These are phyloP conservation scores for Firmiana major DNA, from an alignment of 345 rosid species.

Conservation along the genomic window DNA sequence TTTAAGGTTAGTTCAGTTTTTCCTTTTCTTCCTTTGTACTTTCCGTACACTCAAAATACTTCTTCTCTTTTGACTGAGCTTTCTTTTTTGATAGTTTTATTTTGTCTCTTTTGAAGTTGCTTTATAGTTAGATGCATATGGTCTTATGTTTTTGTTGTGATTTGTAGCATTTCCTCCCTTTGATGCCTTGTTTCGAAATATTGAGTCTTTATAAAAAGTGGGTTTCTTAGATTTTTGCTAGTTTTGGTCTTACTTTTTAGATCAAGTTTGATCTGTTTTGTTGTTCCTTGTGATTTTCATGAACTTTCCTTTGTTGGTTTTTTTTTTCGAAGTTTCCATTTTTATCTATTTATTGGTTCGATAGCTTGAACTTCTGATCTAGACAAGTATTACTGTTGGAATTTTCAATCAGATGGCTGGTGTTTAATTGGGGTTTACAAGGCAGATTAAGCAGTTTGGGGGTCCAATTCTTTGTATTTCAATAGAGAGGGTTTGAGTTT, in stretches of 20 bases:
- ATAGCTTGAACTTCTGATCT: conserved; percentile 10
- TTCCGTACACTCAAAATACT: neutral
- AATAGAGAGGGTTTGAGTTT: neutral
- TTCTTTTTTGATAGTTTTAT: neutral
- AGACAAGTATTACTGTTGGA: conserved; percentile 2
- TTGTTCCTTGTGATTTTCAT: neutral
- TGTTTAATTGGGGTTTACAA: neutral
- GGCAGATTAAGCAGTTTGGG: neutral
- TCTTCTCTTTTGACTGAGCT: neutral
- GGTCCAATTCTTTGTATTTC: neutral
- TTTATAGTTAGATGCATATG: neutral
- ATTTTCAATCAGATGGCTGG: neutral
- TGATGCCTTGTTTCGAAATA: neutral
- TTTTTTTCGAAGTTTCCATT: neutral
- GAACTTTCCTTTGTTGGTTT: neutral
- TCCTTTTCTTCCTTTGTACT: conserved; percentile 4
- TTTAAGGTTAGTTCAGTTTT: neutral
- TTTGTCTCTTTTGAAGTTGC: neutral
- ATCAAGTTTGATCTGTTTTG: conserved; percentile 3
- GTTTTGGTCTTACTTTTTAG: neutral
- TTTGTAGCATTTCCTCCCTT: neutral
- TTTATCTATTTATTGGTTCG: neutral
- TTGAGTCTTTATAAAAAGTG: neutral
- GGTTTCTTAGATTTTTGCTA: neutral
- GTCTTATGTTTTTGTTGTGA: neutral